These are phyloP conservation scores for Ophiostoma sp. DNA, from an alignment of 2,329 filamentous ascomycete species.

Conservation along the genomic window DNA sequence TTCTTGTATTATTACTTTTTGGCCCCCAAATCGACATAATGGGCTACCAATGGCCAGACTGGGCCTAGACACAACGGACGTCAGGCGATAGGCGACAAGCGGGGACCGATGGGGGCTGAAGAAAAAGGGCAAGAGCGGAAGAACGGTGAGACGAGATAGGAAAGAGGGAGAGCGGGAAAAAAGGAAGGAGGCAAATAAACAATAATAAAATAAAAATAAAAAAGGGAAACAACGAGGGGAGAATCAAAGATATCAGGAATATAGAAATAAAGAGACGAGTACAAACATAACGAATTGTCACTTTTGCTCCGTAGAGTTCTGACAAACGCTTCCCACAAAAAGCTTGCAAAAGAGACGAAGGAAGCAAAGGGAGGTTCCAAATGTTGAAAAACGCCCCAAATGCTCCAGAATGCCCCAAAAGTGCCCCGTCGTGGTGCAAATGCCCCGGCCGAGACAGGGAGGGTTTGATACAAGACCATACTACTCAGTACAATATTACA, in stretches of 20 bases:
- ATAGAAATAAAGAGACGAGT: neutral
- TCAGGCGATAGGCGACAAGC: slow-evolving; percentile 9
- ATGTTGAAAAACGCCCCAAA: neutral
- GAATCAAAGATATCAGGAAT: neutral
- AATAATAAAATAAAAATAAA: neutral
- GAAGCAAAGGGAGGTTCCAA: neutral
- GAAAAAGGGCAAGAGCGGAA: neutral
- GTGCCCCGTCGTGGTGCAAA: neutral
- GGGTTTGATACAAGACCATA: neutral
- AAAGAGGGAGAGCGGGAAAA: neutral
- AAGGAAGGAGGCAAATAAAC: neutral
- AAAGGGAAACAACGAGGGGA: neutral
- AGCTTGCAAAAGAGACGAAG: neutral
- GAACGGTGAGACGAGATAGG: neutral
- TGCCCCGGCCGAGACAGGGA: neutral
- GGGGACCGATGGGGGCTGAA: neutral
- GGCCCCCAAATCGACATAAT: slow-evolving; percentile 11
- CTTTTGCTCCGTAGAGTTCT: neutral
- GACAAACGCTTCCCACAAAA: neutral
- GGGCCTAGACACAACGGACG: slow-evolving; percentile 7
- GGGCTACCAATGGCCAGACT: neutral
- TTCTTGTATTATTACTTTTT: neutral
- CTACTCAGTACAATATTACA: too few species aligned
- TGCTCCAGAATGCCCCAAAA: neutral
- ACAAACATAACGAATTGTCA: neutral